Conservation (phyloP, 257 asterid species). For the Scutellaria galericulata region DNA sequence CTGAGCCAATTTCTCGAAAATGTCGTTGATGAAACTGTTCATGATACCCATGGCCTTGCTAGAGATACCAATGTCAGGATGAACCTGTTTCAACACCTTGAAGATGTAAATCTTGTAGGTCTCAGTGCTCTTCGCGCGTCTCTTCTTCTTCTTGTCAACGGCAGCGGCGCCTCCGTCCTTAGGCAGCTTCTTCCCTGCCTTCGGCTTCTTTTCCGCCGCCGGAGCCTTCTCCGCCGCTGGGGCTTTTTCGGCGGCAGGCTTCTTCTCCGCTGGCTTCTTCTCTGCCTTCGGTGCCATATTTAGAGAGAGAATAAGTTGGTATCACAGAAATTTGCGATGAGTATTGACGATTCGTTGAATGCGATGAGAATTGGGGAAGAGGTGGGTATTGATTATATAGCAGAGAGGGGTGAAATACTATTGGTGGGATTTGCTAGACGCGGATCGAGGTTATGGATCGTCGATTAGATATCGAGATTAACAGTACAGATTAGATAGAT, state of each 20-base stretch:
- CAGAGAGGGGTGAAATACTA: slow-evolving; percentile 16
- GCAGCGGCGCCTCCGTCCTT: slow-evolving; percentile 57
- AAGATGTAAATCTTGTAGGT: slow-evolving; percentile 84
- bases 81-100: slow-evolving; percentile 78
- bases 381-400: slow-evolving; percentile 31
- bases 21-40: slow-evolving; percentile 81
- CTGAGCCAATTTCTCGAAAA: slow-evolving; percentile 69
- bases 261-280: slow-evolving; percentile 72
- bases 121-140: slow-evolving; percentile 51
- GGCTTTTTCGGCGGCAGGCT: slow-evolving; percentile 68
- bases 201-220: slow-evolving; percentile 63
- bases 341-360: neutral
- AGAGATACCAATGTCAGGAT: slow-evolving; percentile 75
- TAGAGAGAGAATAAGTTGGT: neutral
- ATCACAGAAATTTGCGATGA: neutral
- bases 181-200: slow-evolving; percentile 75
- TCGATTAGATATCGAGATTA: slow-evolving; percentile 4
- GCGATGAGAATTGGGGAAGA: neutral
- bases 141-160: slow-evolving; percentile 73
- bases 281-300: slow-evolving; percentile 65
- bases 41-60: slow-evolving; percentile 84
- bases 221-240: slow-evolving; percentile 66
- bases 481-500: slow-evolving; percentile 24
- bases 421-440: slow-evolving; percentile 34
- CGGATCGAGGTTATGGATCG: slow-evolving; percentile 29